Evolutionary conservation across 306 rosid genomes (phyloP), one percentile per base, ranked within the genome.

Genomic region (Elaeagnus macrophylla): DNA sequence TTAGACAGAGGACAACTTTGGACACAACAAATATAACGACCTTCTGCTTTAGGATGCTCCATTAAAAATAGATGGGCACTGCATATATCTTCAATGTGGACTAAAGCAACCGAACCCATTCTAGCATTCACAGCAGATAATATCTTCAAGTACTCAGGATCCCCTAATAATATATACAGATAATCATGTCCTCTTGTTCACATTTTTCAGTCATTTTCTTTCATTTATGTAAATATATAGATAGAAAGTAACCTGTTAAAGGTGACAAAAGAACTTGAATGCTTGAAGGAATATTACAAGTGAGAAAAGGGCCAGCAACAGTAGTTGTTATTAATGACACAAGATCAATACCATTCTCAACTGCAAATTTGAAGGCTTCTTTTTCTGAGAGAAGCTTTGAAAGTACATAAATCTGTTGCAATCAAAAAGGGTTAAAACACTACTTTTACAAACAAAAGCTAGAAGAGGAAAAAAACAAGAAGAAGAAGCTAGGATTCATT

Each of bases 61-160:
- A 90, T 86, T 19, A 90, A 67, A 60, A 86, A 81, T n/a, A 86
- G 50, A 66, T 90, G 95, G 42, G 91, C 94, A 39, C 60, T 67
- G 75, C 97, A 83, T 62, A 83, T 72, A 69, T 86, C 97, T 57
- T 83, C 90, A 18, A 77, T 76, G 66, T 90, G 97, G 49, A 76
- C 83, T 16, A 83, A 44, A 47, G 82, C 74, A 50, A 90, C 57
- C 25, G 97, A 90, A 11, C 94, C 89, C 77, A 90, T 81, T 70
- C 94, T 60, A 60, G 83, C 79, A 66, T 86, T 83, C 62, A 90
- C 95, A 39, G 81, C 72, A 1, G 77, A 72, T 57, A 90, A 46
- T 66, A 90, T 83, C 41, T 61, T 57, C 56, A 54, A 75, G 17
- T 64, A 44, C 60, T 70, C 73, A 14, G 64, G 36, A 56, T 81